Evolutionary conservation across 75 land plant genomes (phyloP), one percentile per base, ranked within the genome.

Genomic region (Azolla pinnata): DNA sequence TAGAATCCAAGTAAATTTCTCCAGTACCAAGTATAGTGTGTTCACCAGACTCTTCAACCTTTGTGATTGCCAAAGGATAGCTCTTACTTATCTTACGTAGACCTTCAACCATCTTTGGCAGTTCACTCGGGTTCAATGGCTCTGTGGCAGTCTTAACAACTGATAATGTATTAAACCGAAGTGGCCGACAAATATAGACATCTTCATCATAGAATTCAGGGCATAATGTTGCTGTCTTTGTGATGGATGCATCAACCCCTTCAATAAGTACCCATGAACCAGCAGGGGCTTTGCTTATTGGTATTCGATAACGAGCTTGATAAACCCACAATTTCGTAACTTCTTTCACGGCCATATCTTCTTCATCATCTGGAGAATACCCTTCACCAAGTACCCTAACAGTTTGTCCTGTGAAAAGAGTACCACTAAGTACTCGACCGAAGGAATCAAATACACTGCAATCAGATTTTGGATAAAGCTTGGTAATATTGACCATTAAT

Each of bases 191-290:
- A 20, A 95, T 89, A 56, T 77, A 86, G 0, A 89, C 96, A 71
- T 89, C 99, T 62, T 95, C 99, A 60, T 89, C 85, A 68, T 72
- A 59, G 53, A 83, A 64, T 62, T 77, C 66, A 31, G 83, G 83
- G 48, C 96, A 95, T 3, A 95, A 80, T 17, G 96, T 89, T 21
- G 99, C 99, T 57, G 99, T 89, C 66, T 95, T 95, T 79, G 74
- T 95, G 32, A 95, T 89, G 29, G 99, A 95, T 2, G 96, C 96
- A 79, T 95, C 99, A 20, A 95, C 99, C 48, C 99, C 99, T 67
- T 95, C 99, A 71, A 95, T 83, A 30, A 95, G 81, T 52, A 95
- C 99, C 99, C 99, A 95, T n/a, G 90, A 81, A 5, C 99, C 99
- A 53, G 90, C 90, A 60, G 91, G 96, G 42, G 99, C 99, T 57